Evolutionary conservation across 345 rosid genomes (phyloP).

Genomic region (Turritis glabra): DNA sequence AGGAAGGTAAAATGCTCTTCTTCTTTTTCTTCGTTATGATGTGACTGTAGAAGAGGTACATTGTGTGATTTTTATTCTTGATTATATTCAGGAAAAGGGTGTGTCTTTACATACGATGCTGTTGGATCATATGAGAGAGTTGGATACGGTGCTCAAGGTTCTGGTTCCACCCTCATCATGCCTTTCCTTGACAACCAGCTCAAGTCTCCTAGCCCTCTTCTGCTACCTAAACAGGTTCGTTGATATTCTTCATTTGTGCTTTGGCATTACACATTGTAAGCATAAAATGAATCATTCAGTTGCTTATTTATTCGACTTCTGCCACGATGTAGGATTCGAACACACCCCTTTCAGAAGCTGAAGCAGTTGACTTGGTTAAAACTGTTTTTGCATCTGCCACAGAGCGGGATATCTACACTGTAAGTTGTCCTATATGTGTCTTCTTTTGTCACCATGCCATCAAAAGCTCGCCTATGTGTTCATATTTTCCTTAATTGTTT

Average conservation of each 20-base stretch:
- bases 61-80: neutral
- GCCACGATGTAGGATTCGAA: constrained; percentile 69
- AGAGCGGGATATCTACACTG: constrained; percentile 96
- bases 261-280: neutral
- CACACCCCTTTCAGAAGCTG: constrained; percentile 85
- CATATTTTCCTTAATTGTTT: neutral
- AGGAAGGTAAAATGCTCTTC: constrained; percentile 56
- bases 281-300: neutral
- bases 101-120: constrained; percentile 95
- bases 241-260: neutral
- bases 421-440: constrained; percentile 42
- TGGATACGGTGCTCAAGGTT: constrained; percentile 95
- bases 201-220: constrained; percentile 95
- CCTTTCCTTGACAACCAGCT: constrained; percentile 97
- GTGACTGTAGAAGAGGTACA: neutral
- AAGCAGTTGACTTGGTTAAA: constrained; percentile 91
- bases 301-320: neutral
- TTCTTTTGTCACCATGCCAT: neutral
- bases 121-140: constrained; percentile 99
- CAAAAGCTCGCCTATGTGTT: neutral
- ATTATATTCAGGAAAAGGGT: constrained; percentile 69
- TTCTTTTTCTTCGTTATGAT: neutral
- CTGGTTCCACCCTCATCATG: constrained; percentile 88
- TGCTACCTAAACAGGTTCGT: constrained; percentile 75
- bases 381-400: constrained; percentile 93